phyloP scores from a whole-genome alignment of 164 flowering plant genomes.

The Vitis amurensis region DNA sequence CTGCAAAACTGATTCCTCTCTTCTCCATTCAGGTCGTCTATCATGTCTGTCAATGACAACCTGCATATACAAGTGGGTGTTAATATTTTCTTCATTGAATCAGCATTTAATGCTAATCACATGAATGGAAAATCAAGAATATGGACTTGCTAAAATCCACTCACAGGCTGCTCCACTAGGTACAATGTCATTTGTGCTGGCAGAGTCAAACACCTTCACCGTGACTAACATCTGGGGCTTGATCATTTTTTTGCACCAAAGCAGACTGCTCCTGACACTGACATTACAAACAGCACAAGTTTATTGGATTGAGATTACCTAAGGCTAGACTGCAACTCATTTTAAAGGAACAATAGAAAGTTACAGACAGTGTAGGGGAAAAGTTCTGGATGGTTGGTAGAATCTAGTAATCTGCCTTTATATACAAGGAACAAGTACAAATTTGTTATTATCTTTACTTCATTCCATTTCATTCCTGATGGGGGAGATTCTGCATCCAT shows the following conservation, averaged over 20 bases:
- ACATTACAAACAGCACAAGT: neutral
- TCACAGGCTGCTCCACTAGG: constrained; percentile 14
- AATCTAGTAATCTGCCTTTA: constrained; percentile 1
- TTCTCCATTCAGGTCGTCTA: too few relatives aligned
- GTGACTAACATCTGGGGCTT: constrained; percentile 12
- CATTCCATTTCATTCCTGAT: too few relatives aligned
- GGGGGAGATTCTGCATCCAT: too few relatives aligned
- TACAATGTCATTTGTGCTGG: constrained; percentile 9
- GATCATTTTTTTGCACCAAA: constrained; percentile 13
- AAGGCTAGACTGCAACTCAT: neutral
- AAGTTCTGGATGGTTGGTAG: neutral
- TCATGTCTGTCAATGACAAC: too few relatives aligned
- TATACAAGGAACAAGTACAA: neutral
- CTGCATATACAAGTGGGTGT: too few relatives aligned
- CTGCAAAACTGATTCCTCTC: constrained; percentile 1
- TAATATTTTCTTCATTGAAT: too few relatives aligned
- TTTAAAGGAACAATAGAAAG: neutral
- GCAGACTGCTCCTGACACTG: constrained; percentile 18
- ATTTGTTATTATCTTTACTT: too few relatives aligned
- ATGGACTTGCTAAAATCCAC: neutral
- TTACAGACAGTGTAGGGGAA: neutral
- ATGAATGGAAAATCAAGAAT: too few relatives aligned
- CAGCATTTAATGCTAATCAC: too few relatives aligned
- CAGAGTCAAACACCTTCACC: constrained; percentile 9
- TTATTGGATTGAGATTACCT: neutral